Base-by-base conservation (phyloP, 495 filamentous ascomycete species). In the Xylaria curta region DNA sequence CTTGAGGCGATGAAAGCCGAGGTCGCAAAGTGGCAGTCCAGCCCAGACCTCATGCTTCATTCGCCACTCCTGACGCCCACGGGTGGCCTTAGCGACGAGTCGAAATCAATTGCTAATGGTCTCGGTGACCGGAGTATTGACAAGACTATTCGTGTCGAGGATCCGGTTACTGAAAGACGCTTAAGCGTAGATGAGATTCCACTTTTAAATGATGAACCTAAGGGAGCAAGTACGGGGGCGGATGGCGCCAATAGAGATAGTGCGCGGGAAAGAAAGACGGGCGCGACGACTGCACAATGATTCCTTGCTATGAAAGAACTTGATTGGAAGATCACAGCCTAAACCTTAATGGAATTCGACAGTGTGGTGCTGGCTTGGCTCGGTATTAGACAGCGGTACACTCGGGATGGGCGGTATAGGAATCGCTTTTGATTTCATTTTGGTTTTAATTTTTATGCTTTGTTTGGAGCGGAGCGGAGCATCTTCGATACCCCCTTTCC, bases 1-100 rank as follows among this genome's bases (percentile, higher is more conserved):
- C 85, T 99, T 26, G 97, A 98, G 80, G 88, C 91, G 42, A 87
- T 99, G 81, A 94, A 92, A 83, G 88, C 87, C 69, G 96, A 99
- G 79, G 94, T 98, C 40, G 90, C 90, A 10, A 94, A 93, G 77
- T 97, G 94, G 95, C 94, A 97, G 80, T 82, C 80, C 66, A 85
- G 78, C 42, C 83, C 87, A 3, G 87, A 89, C 1, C 71, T 71
- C 0, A 73, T 79, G 66, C 72, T 82, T 67, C 78, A 78, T 9
- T 85, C 78, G 26, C 83, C 85, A 1, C 26, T 78, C 17, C 76
- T 85, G 73, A 79, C 80, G 36, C 82, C 85, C 1, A 81, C 72
- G 33, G 72, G 66, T 0, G 69, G 49, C 12, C 51, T 59, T 26
- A 42, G 64, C 5, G 68, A 70, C 8, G 69, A 66, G 40, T 66